A percentile compares a stretch with the other conserved stretches of the same genome.
Evolutionary conservation across 495 filamentous ascomycete species (phyloP).

Genomic region (Hypoxylon lenormandii): DNA sequence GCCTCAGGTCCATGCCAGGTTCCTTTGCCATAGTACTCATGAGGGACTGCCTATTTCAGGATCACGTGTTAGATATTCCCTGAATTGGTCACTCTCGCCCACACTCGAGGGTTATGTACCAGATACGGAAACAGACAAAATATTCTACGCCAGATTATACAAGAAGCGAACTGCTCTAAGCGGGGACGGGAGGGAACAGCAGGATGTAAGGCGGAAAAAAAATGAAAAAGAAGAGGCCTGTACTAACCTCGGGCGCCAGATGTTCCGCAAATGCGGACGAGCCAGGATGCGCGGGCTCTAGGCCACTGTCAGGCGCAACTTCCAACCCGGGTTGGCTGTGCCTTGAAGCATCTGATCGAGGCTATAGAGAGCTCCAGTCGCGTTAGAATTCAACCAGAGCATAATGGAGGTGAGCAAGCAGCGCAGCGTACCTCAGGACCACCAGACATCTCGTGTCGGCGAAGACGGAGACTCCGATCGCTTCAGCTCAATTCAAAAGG

Average conservation of each 20-base stretch:
- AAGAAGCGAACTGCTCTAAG: not conserved
- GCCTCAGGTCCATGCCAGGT: not conserved
- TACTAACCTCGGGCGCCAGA: slow-evolving; percentile 12
- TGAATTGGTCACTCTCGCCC: not conserved
- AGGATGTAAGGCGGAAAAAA: not conserved
- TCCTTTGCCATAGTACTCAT: not conserved
- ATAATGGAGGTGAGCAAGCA: not conserved
- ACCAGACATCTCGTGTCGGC: not conserved
- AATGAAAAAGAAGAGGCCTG: not conserved
- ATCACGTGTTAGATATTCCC: not conserved
- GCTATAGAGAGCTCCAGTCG: not conserved
- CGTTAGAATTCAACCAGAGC: not conserved
- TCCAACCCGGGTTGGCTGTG: slow-evolving; percentile 15
- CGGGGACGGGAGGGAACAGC: too few species aligned
- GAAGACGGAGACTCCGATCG: not conserved
- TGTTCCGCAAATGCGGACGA: slow-evolving; percentile 1
- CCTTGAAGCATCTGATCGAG: not conserved
- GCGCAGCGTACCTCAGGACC: slow-evolving; percentile 1
- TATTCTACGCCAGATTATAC: not conserved
- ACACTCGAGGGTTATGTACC: not conserved
- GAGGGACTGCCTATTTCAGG: slow-evolving; percentile 5
- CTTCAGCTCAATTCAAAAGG: not conserved
- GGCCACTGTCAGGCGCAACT: not conserved
- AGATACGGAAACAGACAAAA: not conserved
- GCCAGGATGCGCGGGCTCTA: not conserved